Evolutionary conservation across 768 basidiomycete genomes (phyloP), one percentile per base, ranked within the genome.

Genomic region (Austroboletus festivus): DNA sequence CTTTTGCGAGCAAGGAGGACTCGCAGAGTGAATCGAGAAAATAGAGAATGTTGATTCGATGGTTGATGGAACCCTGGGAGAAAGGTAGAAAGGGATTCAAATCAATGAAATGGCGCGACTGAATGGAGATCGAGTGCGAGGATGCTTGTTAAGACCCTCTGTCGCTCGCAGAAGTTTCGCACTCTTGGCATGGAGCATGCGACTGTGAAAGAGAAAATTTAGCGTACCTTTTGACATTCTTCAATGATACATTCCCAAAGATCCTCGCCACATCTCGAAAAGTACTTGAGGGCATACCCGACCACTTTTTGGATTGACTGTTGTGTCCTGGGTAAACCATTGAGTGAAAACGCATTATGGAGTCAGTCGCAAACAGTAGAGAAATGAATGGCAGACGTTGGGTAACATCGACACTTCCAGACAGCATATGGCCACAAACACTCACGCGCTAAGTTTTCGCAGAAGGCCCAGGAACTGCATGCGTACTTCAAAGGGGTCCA

Each of bases 241-340:
- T 95, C 92, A 21, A 93, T 69, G 33, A 95, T 79, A 57, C 92
- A 94, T 57, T 94, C 92, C 93, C 93, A 95, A 11, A 95, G 67
- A 65, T 96, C 92, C 59, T 95, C 92, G 6, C 89, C 92, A 47
- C 91, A 93, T 48, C 79, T 79, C 5, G 85, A 74, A 46, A 86
- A 93, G 60, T 88, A 85, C 64, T 93, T 93, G 47, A 93, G 74
- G 0, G 91, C 89, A 59, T 83, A 94, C 9, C 78, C 75, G 26
- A 94, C 93, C 30, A 89, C 86, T 65, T 86, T 89, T 67, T 90
- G 88, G 45, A 94, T 93, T 12, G 89, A 93, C 59, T 82, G 83
- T 60, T 92, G 90, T 23, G 90, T 83, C 57, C 88, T 91, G 23
- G n/a, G 28, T 21, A 28, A 31, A 35, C 5, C 26, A n/a, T 16